Percentiles rank a stretch among this genome's conserved stretches.
Conservation (phyloP, 345 rosid species). For the Cardamine occulta region DNA sequence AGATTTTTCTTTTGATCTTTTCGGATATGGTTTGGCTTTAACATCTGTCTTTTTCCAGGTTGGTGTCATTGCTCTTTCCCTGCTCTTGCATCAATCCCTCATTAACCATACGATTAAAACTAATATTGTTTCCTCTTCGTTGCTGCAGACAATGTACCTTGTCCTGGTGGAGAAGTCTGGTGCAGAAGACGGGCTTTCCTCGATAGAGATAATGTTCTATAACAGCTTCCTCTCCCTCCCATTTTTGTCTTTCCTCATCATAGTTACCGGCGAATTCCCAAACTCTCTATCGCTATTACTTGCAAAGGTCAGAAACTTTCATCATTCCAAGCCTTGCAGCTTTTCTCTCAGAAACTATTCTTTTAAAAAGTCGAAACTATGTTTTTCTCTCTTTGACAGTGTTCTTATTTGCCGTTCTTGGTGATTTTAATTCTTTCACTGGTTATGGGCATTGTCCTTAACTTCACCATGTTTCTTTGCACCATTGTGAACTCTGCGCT, state of each 20-base stretch:
- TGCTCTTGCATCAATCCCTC: background rate
- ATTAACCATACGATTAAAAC: background rate
- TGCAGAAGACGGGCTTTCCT: constrained; percentile 95
- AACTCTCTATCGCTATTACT: constrained; percentile 65
- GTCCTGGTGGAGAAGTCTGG: constrained; percentile 96
- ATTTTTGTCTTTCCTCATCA: constrained; percentile 72
- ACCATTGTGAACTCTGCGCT: constrained; percentile 96
- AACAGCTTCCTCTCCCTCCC: constrained; percentile 95
- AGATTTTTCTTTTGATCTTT: constrained; percentile 91
- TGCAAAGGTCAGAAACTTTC: constrained; percentile 73
- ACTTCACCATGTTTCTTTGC: constrained; percentile 96
- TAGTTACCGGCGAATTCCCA: constrained; percentile 88
- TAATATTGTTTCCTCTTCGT: background rate
- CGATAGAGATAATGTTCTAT: constrained; percentile 91
- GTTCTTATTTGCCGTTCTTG: constrained; percentile 74
- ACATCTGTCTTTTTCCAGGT: constrained; percentile 96
- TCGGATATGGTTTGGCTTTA: constrained; percentile 89
- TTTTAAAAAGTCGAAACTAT: background rate
- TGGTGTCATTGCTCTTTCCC: constrained; percentile 20
- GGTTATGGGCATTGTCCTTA: constrained; percentile 93
- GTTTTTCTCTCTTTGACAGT: constrained; percentile 51
- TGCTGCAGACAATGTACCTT: constrained; percentile 93
- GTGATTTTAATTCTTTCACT: constrained; percentile 68
- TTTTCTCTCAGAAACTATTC: constrained; percentile 18
- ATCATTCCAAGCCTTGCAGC: constrained; percentile 1